Evolutionary conservation across 768 basidiomycete genomes (phyloP).

Genomic region (Suillus occidentalis): DNA sequence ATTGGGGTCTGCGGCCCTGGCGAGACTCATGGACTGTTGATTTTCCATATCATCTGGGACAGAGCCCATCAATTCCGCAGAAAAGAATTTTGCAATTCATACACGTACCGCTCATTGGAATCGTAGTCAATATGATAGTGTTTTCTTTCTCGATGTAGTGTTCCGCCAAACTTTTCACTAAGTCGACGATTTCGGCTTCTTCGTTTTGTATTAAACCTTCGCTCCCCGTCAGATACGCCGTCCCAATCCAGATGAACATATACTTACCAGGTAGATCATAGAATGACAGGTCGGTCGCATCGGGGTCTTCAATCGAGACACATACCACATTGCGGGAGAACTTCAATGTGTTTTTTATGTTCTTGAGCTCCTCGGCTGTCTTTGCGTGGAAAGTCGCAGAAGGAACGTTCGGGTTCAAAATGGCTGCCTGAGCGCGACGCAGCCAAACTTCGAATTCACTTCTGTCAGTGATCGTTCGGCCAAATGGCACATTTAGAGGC

Average conservation of each 20-base stretch:
- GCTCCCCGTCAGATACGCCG: conserved; percentile 8
- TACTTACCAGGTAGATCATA: conserved; percentile 53
- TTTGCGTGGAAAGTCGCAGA: conserved; percentile 23
- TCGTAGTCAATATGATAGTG: conserved; percentile 62
- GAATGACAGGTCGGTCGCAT: conserved; percentile 49
- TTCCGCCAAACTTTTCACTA: conserved; percentile 50
- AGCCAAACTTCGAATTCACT: conserved; percentile 40
- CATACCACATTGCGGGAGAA: conserved; percentile 56
- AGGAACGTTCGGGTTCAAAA: conserved; percentile 33
- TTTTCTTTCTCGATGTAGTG: conserved; percentile 48
- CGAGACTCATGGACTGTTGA: conserved; percentile 56
- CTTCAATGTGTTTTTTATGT: conserved; percentile 24
- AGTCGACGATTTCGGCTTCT: conserved; percentile 36
- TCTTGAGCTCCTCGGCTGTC: conserved; percentile 26
- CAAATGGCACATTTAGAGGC: conserved; percentile 30
- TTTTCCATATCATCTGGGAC: conserved; percentile 65
- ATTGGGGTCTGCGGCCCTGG: conserved; percentile 49
- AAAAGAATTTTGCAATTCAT: neutral
- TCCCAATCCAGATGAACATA: neutral
- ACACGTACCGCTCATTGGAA: conserved; percentile 60
- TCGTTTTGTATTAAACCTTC: conserved; percentile 61
- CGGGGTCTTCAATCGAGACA: conserved; percentile 45
- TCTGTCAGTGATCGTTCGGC: conserved; percentile 30
- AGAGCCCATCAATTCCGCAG: neutral
- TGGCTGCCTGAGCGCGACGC: conserved; percentile 47